Percentiles rank a stretch among this genome's conserved stretches.
These are phyloP conservation scores for Barbarea vulgaris DNA, from an alignment of 345 rosid genomes.

Conservation along the genomic window DNA sequence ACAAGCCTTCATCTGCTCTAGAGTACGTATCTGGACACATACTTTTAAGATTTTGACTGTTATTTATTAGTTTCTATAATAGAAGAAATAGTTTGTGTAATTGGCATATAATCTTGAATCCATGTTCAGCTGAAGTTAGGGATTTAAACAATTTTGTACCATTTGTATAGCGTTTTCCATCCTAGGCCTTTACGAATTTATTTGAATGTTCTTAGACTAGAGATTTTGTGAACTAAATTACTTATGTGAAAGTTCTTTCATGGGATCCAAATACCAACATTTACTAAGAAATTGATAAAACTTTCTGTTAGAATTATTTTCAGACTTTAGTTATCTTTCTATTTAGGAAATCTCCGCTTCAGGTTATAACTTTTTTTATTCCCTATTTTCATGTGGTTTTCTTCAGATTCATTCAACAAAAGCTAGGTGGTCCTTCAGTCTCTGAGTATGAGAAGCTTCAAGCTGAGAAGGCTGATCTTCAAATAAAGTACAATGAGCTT, in stretches of 20 bases:
- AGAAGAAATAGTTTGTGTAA: background rate
- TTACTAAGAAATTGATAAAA: background rate
- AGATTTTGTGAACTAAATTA: background rate
- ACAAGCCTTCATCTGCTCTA: slow-evolving; percentile 85
- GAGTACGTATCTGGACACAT: slow-evolving; percentile 61
- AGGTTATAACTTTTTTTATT: background rate
- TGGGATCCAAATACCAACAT: background rate
- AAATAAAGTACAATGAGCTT: slow-evolving; percentile 67
- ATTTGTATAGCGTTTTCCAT: background rate
- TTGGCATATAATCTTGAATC: background rate
- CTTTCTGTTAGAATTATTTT: background rate
- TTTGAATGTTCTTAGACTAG: background rate
- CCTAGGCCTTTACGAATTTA: background rate
- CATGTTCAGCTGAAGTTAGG: background rate
- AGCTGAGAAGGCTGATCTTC: slow-evolving; percentile 74
- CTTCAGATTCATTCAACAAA: slow-evolving; percentile 78
- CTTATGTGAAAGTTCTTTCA: background rate
- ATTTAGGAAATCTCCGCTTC: background rate
- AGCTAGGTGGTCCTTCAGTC: slow-evolving; percentile 75
- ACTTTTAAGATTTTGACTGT: background rate
- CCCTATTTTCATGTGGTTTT: slow-evolving; percentile 1
- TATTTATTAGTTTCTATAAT: background rate
- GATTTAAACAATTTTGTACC: background rate
- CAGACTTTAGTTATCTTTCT: background rate
- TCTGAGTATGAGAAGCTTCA: slow-evolving; percentile 85